Percentiles rank a stretch among this genome's conserved stretches.
These are phyloP conservation scores for Diplodia sapinea DNA, from an alignment of 2,329 filamentous ascomycete genomes.

Conservation along the genomic window DNA sequence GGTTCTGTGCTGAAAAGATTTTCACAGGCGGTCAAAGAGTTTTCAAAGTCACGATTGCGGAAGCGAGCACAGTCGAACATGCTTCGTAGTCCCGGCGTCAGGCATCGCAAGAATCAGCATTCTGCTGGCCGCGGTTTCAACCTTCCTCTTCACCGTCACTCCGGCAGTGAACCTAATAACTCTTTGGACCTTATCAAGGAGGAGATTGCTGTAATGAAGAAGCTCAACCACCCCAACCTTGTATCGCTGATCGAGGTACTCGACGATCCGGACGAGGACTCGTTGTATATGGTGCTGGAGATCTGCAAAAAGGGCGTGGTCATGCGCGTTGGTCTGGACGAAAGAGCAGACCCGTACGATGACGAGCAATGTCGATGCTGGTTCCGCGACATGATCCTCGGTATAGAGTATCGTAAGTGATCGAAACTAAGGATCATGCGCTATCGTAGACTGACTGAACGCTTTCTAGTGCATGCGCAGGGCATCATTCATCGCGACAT, in stretches of 20 bases:
- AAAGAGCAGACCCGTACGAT: slow-evolving; percentile 79
- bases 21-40: slow-evolving; percentile 88
- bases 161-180: slow-evolving; percentile 65
- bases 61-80: slow-evolving; percentile 91
- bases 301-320: slow-evolving; percentile 98
- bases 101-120: slow-evolving; percentile 59
- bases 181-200: slow-evolving; percentile 88
- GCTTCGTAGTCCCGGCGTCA: slow-evolving; percentile 67
- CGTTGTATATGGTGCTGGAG: slow-evolving; percentile 97
- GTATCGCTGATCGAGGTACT: slow-evolving; percentile 92
- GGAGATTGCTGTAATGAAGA: slow-evolving; percentile 99
- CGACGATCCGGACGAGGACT: slow-evolving; percentile 94
- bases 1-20: slow-evolving; percentile 39
- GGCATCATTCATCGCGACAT: slow-evolving; percentile 96
- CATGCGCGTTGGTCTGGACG: slow-evolving; percentile 92
- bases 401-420: slow-evolving; percentile 84
- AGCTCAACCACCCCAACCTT: slow-evolving; percentile 92
- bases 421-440: too few relatives aligned
- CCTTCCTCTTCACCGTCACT: slow-evolving; percentile 67
- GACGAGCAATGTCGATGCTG: slow-evolving; percentile 83
- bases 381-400: slow-evolving; percentile 93
- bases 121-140: slow-evolving; percentile 63
- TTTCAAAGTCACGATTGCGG: slow-evolving; percentile 88
- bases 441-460: slow-evolving; percentile 4
- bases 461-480: slow-evolving; percentile 77